Evolutionary conservation across 495 filamentous ascomycete species (phyloP).

Genomic region (Annulohypoxylon nitens): DNA sequence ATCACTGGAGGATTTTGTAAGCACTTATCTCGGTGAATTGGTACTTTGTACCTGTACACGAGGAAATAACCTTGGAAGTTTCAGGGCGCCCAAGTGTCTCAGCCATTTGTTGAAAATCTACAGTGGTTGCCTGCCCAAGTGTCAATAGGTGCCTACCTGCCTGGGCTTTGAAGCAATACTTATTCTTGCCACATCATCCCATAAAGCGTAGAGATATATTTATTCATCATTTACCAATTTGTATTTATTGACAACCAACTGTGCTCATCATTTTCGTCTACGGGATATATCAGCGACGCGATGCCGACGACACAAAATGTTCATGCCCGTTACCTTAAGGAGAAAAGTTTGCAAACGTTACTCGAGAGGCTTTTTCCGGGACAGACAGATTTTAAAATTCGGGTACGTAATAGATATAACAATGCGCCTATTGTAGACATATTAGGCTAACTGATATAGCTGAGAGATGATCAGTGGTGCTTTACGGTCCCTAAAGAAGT

Average conservation of each 20-base stretch:
- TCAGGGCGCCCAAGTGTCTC: neutral
- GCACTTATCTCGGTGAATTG: neutral
- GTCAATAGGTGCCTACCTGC: neutral
- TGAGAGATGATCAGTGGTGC: slow-evolving; percentile 54
- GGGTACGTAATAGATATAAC: slow-evolving; percentile 40
- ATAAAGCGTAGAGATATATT: neutral
- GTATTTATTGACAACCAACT: neutral
- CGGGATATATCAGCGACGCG: neutral
- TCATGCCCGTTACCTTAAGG: slow-evolving; percentile 51
- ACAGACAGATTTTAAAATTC: slow-evolving; percentile 52
- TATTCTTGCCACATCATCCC: neutral
- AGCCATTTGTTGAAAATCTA: neutral
- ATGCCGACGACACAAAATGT: slow-evolving; percentile 44
- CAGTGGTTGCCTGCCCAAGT: neutral
- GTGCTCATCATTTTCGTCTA: neutral
- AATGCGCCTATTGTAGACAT: neutral
- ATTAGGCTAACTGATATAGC: slow-evolving; percentile 44
- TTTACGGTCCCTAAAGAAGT: slow-evolving; percentile 54
- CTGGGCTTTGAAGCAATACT: neutral
- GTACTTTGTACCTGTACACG: neutral
- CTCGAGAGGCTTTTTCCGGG: slow-evolving; percentile 54
- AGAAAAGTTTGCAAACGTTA: slow-evolving; percentile 49
- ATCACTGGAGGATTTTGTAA: neutral
- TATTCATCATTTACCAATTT: neutral
- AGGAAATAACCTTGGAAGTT: slow-evolving; percentile 10